Evolutionary conservation across 2,329 filamentous ascomycete genomes (phyloP).

Genomic region (Paraconiothyrium brasiliense): DNA sequence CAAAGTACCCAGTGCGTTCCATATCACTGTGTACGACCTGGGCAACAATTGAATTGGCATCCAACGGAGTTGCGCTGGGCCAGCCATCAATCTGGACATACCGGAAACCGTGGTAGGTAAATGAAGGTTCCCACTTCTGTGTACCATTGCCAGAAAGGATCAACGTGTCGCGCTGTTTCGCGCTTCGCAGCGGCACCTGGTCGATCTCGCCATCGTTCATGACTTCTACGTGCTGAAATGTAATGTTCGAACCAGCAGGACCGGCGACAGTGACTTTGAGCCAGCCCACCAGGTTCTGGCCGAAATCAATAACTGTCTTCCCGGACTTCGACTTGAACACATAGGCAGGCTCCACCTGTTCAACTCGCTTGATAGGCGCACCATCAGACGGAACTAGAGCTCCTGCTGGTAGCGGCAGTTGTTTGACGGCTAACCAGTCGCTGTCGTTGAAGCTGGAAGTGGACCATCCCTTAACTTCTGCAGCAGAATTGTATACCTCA

Average conservation of each 20-base stretch:
- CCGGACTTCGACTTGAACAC: conserved; percentile 49
- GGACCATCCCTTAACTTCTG: conserved; percentile 39
- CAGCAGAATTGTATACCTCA: conserved; percentile 59
- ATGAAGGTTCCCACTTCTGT: conserved; percentile 56
- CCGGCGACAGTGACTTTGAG: conserved; percentile 53
- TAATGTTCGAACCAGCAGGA: conserved; percentile 54
- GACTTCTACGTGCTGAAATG: conserved; percentile 64
- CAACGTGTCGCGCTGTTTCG: conserved; percentile 53
- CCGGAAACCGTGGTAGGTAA: conserved; percentile 65
- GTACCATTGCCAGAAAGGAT: not conserved
- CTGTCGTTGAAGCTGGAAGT: not conserved
- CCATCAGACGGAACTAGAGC: conserved; percentile 53
- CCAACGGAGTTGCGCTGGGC: conserved; percentile 32
- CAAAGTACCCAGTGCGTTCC: conserved; percentile 59
- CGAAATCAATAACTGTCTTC: conserved; percentile 65
- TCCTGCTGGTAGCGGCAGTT: not conserved
- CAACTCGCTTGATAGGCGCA: conserved; percentile 31
- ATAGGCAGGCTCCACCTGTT: not conserved
- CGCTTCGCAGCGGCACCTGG: conserved; percentile 55
- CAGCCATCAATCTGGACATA: conserved; percentile 61
- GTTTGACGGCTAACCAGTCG: not conserved
- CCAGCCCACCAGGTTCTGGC: conserved; percentile 66
- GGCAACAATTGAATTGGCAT: conserved; percentile 41
- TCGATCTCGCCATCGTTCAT: conserved; percentile 59
- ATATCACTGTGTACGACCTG: conserved; percentile 64